Evolutionary conservation across 2,329 filamentous ascomycete species (phyloP).

Genomic region (Microdochium trichocladiopsis): DNA sequence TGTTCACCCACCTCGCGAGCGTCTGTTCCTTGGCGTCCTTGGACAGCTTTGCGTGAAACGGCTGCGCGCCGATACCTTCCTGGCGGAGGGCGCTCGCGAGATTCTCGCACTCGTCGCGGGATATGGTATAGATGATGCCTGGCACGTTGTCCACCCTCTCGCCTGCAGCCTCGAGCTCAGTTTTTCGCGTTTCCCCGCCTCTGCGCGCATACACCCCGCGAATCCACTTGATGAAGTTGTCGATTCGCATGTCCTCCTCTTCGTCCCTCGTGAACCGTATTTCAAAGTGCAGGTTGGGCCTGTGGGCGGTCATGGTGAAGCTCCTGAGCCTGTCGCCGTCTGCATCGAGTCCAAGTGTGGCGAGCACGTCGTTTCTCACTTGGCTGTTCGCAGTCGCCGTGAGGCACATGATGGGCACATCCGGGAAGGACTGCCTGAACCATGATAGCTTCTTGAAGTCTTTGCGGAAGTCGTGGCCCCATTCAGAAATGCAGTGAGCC

Average conservation of each 20-base stretch:
- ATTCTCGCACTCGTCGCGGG: constrained; percentile 65
- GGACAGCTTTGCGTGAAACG: constrained; percentile 65
- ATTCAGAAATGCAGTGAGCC: constrained; percentile 95
- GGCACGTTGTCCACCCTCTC: constrained; percentile 58
- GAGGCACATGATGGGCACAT: constrained; percentile 85
- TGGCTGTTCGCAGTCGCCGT: constrained; percentile 83
- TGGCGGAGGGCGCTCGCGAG: constrained; percentile 58
- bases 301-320: constrained; percentile 78
- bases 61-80: constrained; percentile 65
- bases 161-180: constrained; percentile 46
- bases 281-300: constrained; percentile 86
- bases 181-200: constrained; percentile 46
- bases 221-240: constrained; percentile 72
- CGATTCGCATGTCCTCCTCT: constrained; percentile 57
- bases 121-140: constrained; percentile 76
- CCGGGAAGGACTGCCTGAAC: constrained; percentile 75
- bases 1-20: constrained; percentile 63
- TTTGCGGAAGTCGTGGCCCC: constrained; percentile 95
- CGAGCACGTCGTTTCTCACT: constrained; percentile 78
- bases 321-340: constrained; percentile 52
- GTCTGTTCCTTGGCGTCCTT: constrained; percentile 65
- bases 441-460: constrained; percentile 83
- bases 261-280: constrained; percentile 76
- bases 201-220: constrained; percentile 65
- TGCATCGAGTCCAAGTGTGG: constrained; percentile 60